Conservation (phyloP, 164 flowering plant species). For the Litsea cubeba region DNA sequence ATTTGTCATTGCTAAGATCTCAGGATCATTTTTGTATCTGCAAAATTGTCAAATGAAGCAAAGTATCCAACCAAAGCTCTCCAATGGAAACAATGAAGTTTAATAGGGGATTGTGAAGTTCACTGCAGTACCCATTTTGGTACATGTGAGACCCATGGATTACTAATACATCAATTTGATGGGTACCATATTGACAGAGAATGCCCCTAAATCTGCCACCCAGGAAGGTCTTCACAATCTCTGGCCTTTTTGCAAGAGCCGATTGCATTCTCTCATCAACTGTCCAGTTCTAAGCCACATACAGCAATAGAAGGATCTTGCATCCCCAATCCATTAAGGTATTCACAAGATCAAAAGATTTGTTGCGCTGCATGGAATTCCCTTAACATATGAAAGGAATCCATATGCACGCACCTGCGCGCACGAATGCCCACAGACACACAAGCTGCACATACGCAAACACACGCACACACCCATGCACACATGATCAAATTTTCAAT, state of each 20-base stretch:
- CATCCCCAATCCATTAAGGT: not conserved
- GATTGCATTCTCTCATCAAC: not conserved
- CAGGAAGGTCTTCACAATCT: not conserved
- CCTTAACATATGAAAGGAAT: too few species aligned
- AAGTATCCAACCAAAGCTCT: not conserved
- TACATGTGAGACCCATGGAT: not conserved
- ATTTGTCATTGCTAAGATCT: constrained; percentile 95
- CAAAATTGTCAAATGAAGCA: constrained; percentile 5
- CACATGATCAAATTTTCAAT: too few species aligned
- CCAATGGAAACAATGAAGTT: too few species aligned
- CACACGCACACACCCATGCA: too few species aligned
- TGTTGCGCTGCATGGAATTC: too few species aligned
- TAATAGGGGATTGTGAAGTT: too few species aligned
- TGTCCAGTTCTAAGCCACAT: not conserved
- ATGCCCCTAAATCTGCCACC: not conserved
- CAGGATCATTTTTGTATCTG: constrained; percentile 96
- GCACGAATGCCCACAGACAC: too few species aligned
- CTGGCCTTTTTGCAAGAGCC: not conserved
- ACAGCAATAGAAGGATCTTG: not conserved
- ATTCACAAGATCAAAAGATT: too few species aligned
- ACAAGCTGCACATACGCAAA: too few species aligned
- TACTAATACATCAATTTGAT: not conserved
- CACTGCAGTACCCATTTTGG: not conserved
- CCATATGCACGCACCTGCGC: too few species aligned
- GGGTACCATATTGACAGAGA: not conserved